Evolutionary conservation across 1,139 yeast species (phyloP), one percentile per base, ranked within the genome.

Genomic region (Magnusiomyces paraingens): DNA sequence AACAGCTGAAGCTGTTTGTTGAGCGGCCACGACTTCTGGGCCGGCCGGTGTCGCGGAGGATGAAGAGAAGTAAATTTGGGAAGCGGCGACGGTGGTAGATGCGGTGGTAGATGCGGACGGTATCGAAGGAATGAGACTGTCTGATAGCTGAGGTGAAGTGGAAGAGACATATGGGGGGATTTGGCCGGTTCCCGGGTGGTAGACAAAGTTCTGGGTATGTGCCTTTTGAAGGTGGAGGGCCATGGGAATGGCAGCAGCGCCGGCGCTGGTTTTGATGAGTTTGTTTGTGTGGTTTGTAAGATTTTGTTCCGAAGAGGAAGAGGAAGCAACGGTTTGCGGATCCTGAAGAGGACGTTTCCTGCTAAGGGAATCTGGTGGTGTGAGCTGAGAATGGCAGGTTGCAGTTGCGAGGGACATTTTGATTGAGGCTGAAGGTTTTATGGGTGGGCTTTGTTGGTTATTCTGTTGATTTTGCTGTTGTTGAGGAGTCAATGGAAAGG

Each of bases 291-390:
- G 15, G 15, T 12, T n/a, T 44, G 36, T 14, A 35, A 17, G 42
- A 32, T 47, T 36, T 35, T 11, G 12, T 17, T 22, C 41, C 2
- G 36, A 36, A 8, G 44, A 17, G 2, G 26, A 14, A 6, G 38
- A 40, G 18, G 36, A 12, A 45, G n/a, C n/a, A n/a, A n/a, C n/a
- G n/a, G n/a, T n/a, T n/a, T n/a, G n/a, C n/a, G n/a, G n/a, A n/a
- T n/a, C n/a, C n/a, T n/a, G n/a, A n/a, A n/a, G 49, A 22, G 51
- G 49, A n/a, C 55, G 55, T 42, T 59, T 59, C 18, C 57, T 55
- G n/a, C 55, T 45, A 40, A 59, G 62, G 12, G 66, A 62, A 47
- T 62, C 64, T 12, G 67, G 67, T 3, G 66, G 66, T 18, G 66
- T 63, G 50, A 64, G 57, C 52, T 62, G 64, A 43, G 35, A 20